Evolutionary conservation across 2,329 filamentous ascomycete species (phyloP).

Genomic region (Fusarium sp.): DNA sequence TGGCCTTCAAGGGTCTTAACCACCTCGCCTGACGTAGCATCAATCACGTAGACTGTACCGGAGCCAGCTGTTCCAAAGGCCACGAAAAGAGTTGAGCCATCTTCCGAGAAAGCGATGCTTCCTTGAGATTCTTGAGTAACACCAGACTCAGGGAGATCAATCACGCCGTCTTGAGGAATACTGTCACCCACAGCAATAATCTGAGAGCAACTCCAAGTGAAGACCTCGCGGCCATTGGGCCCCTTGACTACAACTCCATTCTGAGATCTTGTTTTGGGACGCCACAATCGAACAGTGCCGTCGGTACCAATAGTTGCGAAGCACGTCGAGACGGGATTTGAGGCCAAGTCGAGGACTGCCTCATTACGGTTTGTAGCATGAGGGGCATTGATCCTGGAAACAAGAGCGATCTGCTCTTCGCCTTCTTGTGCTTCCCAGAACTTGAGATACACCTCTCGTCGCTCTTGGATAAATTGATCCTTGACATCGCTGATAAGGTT

Average conservation of each 20-base stretch:
- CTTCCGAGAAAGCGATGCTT: slow-evolving; percentile 81
- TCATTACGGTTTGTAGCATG: slow-evolving; percentile 71
- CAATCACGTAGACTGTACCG: slow-evolving; percentile 79
- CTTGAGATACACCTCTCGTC: slow-evolving; percentile 84
- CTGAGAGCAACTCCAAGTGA: slow-evolving; percentile 80
- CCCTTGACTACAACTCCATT: slow-evolving; percentile 75
- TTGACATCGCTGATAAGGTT: slow-evolving; percentile 53
- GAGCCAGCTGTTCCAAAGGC: slow-evolving; percentile 67
- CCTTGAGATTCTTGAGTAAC: slow-evolving; percentile 63
- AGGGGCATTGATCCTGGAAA: slow-evolving; percentile 85
- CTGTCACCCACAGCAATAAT: slow-evolving; percentile 66
- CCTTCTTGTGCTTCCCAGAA: slow-evolving; percentile 82
- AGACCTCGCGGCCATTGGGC: slow-evolving; percentile 67
- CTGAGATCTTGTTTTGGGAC: slow-evolving; percentile 75
- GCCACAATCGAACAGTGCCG: slow-evolving; percentile 82
- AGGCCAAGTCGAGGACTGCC: slow-evolving; percentile 77
- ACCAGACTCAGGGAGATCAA: slow-evolving; percentile 46
- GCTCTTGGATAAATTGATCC: slow-evolving; percentile 63
- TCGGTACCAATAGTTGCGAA: slow-evolving; percentile 92
- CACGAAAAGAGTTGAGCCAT: slow-evolving; percentile 85
- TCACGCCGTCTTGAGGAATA: slow-evolving; percentile 58
- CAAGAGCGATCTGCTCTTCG: slow-evolving; percentile 75
- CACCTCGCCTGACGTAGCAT: slow-evolving; percentile 76
- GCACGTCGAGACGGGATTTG: slow-evolving; percentile 74
- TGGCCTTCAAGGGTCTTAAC: slow-evolving; percentile 76